phyloP scores from a whole-genome alignment of 2,329 filamentous ascomycete genomes.

The Zasmidium citrigriseum region DNA sequence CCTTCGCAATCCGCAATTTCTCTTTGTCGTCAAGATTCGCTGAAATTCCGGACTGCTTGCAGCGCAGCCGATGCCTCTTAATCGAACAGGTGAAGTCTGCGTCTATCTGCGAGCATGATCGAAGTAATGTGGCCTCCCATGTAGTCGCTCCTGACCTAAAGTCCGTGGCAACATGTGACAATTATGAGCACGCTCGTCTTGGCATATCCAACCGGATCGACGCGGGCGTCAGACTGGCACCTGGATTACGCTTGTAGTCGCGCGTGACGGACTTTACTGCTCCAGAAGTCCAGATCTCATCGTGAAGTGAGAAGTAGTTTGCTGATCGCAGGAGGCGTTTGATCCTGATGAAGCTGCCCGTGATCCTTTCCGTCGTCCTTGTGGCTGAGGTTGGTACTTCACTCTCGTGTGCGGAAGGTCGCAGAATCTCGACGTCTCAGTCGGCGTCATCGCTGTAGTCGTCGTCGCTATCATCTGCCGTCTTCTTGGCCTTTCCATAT shows the following conservation, averaged over 20 bases:
- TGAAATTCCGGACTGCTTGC: no score
- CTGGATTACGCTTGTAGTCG: background rate
- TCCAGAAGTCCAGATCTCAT: no score
- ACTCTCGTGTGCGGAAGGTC: background rate
- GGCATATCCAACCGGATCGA: background rate
- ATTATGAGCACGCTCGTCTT: background rate
- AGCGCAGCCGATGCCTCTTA: no score
- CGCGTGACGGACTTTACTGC: background rate
- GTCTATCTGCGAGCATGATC: no score
- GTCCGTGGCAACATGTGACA: background rate
- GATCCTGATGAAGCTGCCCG: background rate
- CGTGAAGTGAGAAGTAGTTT: no score
- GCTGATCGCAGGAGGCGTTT: background rate
- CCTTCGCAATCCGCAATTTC: no score
- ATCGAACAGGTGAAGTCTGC: no score
- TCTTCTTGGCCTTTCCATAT: slow-evolving; percentile 7
- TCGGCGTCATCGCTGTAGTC: slow-evolving; percentile 13
- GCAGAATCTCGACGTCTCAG: background rate
- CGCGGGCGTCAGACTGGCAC: background rate
- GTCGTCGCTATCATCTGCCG: slow-evolving; percentile 9
- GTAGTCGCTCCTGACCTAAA: background rate
- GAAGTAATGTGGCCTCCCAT: no score
- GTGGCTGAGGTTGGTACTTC: no score
- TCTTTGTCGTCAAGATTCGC: no score
- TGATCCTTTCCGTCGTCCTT: background rate